These are phyloP conservation scores for Exophiala dermatitidis DNA, from an alignment of 2,329 filamentous ascomycete genomes.

Conservation along the genomic window DNA sequence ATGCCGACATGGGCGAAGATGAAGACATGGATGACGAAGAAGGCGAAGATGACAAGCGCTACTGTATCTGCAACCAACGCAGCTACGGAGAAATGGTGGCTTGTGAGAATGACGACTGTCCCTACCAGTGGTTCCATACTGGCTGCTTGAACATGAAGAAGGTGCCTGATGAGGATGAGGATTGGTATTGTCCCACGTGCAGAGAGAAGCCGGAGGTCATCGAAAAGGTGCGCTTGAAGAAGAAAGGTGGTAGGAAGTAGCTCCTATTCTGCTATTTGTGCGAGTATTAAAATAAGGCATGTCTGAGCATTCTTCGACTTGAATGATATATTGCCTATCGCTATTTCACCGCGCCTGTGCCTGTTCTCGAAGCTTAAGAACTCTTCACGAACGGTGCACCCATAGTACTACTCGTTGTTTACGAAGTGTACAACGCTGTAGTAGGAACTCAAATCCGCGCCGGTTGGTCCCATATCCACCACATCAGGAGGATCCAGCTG, in stretches of 20 bases:
- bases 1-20: conserved; percentile 40
- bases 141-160: conserved; percentile 56
- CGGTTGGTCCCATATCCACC: background rate
- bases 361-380: background rate
- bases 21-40: conserved; percentile 45
- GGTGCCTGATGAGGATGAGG: conserved; percentile 51
- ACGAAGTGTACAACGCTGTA: background rate
- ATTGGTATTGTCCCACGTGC: conserved; percentile 52
- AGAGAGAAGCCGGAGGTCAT: conserved; percentile 31
- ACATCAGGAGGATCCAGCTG: background rate
- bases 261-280: background rate
- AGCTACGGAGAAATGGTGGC: conserved; percentile 62
- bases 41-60: conserved; percentile 54
- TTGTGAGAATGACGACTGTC: conserved; percentile 58
- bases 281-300: background rate
- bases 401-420: too few species aligned
- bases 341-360: background rate
- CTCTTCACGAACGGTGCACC: too few species aligned
- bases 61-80: conserved; percentile 60
- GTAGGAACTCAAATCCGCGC: background rate
- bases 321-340: background rate
- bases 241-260: conserved; percentile 20
- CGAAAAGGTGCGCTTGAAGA: conserved; percentile 31
- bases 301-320: too few species aligned
- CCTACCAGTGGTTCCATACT: conserved; percentile 62